Conservation (phyloP, 1,284 basidiomycete species). For the Phellopilus nigrolimitatus region DNA sequence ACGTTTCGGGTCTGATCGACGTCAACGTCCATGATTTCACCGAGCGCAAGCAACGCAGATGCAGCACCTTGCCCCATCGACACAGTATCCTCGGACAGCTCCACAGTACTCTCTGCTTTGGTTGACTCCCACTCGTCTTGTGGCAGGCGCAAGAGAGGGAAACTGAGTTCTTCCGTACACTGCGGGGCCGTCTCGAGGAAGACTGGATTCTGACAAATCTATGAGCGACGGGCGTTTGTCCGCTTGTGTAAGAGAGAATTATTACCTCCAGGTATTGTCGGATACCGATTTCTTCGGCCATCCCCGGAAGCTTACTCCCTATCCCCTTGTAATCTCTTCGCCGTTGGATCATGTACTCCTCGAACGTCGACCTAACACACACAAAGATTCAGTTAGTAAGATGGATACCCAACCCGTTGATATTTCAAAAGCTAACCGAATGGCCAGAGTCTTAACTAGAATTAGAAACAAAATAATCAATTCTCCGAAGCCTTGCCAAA, state of each 20-base stretch:
- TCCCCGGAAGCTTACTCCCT: conserved; percentile 48
- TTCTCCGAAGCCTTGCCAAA: background rate
- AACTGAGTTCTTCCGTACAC: conserved; percentile 1
- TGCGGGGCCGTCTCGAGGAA: conserved; percentile 26
- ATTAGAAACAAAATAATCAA: conserved; percentile 6
- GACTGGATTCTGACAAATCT: conserved; percentile 31
- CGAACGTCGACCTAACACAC: too few relatives aligned
- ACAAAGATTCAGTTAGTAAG: too few relatives aligned
- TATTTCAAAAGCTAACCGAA: conserved; percentile 70
- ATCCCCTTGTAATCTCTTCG: conserved; percentile 46
- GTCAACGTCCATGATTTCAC: background rate
- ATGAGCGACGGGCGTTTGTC: too few relatives aligned
- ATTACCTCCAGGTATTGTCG: conserved; percentile 46
- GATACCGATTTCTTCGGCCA: conserved; percentile 64
- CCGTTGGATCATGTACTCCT: conserved; percentile 75
- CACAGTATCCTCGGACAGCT: background rate
- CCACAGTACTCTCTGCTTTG: background rate
- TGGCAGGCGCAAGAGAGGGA: conserved; percentile 9
- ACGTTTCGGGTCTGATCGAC: conserved; percentile 28
- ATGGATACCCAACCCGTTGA: too few relatives aligned
- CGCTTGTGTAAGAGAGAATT: too few relatives aligned
- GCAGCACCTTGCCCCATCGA: background rate
- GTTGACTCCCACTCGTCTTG: background rate
- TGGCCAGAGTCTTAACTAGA: conserved; percentile 76
- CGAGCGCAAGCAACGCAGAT: background rate